These are phyloP conservation scores for Starmerella tilneyi DNA, from an alignment of 805 yeast genomes.

Conservation along the genomic window DNA sequence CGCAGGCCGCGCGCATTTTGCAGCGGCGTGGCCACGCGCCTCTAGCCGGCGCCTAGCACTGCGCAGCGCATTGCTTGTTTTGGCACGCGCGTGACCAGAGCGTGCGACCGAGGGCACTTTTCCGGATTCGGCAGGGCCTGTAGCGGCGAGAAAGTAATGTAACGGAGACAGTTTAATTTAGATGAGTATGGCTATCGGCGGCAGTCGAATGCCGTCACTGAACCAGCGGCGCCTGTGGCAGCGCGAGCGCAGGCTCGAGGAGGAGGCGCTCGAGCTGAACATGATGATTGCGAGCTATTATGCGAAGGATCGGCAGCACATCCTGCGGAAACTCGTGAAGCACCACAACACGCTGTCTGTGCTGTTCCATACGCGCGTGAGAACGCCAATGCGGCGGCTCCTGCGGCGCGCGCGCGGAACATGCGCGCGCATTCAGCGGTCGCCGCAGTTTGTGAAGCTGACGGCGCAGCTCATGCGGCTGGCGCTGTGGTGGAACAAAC, in stretches of 20 bases:
- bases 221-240: conserved; percentile 24
- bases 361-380: conserved; percentile 1
- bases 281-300: conserved; percentile 17
- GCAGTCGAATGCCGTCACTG: conserved; percentile 12
- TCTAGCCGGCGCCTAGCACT: no score
- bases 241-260: conserved; percentile 20
- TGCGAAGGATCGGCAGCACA: conserved; percentile 11
- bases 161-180: no score
- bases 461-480: not conserved
- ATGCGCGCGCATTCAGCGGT: conserved; percentile 3
- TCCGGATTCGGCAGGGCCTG: no score
- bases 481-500: not conserved
- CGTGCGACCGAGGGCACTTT: no score
- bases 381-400: conserved; percentile 1
- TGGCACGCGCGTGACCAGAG: no score
- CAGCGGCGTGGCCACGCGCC: no score
- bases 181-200: not conserved
- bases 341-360: not conserved
- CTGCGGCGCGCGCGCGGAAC: not conserved
- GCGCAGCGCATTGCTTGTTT: no score
- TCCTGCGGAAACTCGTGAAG: not conserved
- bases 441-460: not conserved
- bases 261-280: conserved; percentile 17
- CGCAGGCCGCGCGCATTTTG: no score
- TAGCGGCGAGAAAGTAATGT: no score